Conservation (phyloP, 2,329 filamentous ascomycete species). For the Cladobotryum mycophilum region DNA sequence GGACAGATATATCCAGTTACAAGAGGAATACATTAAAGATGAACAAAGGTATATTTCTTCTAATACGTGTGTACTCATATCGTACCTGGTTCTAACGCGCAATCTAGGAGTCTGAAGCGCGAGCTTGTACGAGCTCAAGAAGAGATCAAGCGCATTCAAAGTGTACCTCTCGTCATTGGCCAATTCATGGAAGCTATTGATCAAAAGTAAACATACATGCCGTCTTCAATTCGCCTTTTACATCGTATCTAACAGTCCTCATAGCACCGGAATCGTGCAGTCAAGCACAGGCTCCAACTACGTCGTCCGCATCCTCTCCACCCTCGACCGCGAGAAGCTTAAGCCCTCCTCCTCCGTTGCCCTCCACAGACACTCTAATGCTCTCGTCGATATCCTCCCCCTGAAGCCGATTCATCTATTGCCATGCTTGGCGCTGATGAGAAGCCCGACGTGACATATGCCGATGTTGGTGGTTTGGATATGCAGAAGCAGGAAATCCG, state of each 20-base stretch:
- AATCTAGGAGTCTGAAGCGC: constrained; percentile 77
- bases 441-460: constrained; percentile 97
- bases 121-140: constrained; percentile 96
- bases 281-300: constrained; percentile 98
- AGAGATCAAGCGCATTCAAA: constrained; percentile 99
- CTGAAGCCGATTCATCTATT: constrained; percentile 96
- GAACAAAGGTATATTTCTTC: constrained; percentile 67
- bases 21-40: constrained; percentile 99
- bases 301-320: constrained; percentile 95
- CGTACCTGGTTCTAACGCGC: constrained; percentile 14
- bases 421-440: constrained; percentile 95
- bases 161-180: constrained; percentile 93
- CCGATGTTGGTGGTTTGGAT: constrained; percentile 92
- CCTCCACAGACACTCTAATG: constrained; percentile 96
- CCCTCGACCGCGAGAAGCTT: constrained; percentile 93
- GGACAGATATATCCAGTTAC: constrained; percentile 81
- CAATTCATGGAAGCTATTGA: constrained; percentile 99
- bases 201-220: constrained; percentile 64
- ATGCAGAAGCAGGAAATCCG: constrained; percentile 99
- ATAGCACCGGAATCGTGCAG: constrained; percentile 93
- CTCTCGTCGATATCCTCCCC: constrained; percentile 96
- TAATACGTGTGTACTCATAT: neutral
- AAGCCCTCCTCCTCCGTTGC: constrained; percentile 98
- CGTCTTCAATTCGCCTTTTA: no score
- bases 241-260: neutral